Evolutionary conservation across 2,329 filamentous ascomycete species (phyloP), one percentile per base, ranked within the genome.

Genomic region (Helminthosporium solani): DNA sequence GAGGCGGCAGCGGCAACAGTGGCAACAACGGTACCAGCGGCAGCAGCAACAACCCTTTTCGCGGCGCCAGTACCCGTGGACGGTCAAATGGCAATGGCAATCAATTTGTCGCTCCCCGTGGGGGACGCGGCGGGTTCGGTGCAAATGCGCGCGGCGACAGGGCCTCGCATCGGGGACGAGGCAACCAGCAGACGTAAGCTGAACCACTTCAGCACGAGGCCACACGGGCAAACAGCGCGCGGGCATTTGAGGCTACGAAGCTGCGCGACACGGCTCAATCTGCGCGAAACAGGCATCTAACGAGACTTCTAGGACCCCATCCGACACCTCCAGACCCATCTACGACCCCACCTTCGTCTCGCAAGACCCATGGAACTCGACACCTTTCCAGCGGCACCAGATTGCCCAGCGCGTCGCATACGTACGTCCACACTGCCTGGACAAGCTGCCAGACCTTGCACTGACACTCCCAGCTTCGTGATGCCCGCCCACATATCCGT

Each of bases 401-500:
- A 66, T 65, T 28, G 37, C 44, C 16, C 51, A 52, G 34, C 57
- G 64, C 30, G 54, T 61, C 15, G 43, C 51, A 35, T 53, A 59
- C 52, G 63, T 65, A 60, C 54, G 61, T 45, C 37, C 1, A 16
- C 23, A 14, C 9, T 5, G 23, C 8, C 8, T 14, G 19, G 14
- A 30, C 21, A n/a, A 30, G 9, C 6, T 7, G 1, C 7, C 6
- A 18, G 4, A 23, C 14, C 11, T 16, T 31, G 41, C 21, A 42
- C 56, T 60, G 42, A 63, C 40, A 25, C 15, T 20, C 25, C 18
- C 38, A 66, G 63, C 49, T 58, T 14, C 36, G 53, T 46, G 35
- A 47, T 30, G 51, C 52, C 5, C 55, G 54, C 33, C 47, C 52
- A 9, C 46, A 79, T 78, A 36, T 73, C 78, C 46, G 78, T 83